These are phyloP conservation scores for Periconia digitata DNA, from an alignment of 2,329 filamentous ascomycete species.

Conservation along the genomic window DNA sequence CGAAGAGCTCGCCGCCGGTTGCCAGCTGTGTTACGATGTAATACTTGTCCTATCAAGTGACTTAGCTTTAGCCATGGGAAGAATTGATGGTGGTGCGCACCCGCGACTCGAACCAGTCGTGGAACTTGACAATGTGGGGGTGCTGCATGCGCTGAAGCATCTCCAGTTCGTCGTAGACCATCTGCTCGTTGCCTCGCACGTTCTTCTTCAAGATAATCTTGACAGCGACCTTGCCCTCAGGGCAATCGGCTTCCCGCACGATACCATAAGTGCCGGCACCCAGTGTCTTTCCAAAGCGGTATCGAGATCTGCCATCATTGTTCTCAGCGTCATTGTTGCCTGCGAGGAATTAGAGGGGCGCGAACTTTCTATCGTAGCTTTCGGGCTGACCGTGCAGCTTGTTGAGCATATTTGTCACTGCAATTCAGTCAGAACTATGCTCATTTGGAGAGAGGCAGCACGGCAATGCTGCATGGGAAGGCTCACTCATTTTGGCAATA, in stretches of 20 bases:
- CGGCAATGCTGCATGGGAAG: too few relatives aligned
- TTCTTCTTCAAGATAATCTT: constrained; percentile 99
- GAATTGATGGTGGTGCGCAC: constrained; percentile 52
- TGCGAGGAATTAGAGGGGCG: constrained; percentile 25
- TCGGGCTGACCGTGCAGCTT: constrained; percentile 95
- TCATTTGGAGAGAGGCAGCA: constrained; percentile 4
- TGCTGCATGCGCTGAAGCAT: constrained; percentile 91
- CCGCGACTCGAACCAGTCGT: constrained; percentile 98
- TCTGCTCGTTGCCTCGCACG: constrained; percentile 95
- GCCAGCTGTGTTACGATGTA: constrained; percentile 98
- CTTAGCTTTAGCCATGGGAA: constrained; percentile 14
- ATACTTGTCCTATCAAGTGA: constrained; percentile 84
- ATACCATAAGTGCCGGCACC: constrained; percentile 98
- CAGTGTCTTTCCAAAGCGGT: constrained; percentile 88
- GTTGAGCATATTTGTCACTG: constrained; percentile 89
- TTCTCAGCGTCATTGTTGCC: constrained; percentile 30
- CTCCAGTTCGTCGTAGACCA: constrained; percentile 96
- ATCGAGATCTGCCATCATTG: constrained; percentile 66
- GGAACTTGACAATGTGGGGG: constrained; percentile 93
- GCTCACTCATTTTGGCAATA: constrained; percentile 39
- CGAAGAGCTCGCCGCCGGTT: constrained; percentile 94
- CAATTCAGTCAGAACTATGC: constrained; percentile 17
- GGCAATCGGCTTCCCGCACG: constrained; percentile 88
- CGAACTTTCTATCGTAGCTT: constrained; percentile 97
- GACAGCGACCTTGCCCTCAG: constrained; percentile 84